Evolutionary conservation across 441 rosid species (phyloP), one percentile per base, ranked within the genome.

Genomic region (Mallotus repandus): DNA sequence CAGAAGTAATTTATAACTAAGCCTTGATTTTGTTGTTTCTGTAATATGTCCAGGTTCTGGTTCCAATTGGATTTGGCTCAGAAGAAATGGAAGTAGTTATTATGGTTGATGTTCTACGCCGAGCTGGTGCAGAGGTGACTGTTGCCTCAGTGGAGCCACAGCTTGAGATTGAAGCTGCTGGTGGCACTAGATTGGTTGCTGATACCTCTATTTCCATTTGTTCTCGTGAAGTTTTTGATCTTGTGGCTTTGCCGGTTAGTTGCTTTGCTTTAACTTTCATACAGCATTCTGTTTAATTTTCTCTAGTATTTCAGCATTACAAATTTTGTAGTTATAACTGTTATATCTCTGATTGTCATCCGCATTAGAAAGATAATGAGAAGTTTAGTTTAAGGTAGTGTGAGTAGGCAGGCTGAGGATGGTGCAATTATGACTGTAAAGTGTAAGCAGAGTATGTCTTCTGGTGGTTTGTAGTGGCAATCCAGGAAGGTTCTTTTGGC

Each of bases 71-170:
- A 45, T 88, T 82, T 77, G 99, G 98, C 60, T 89, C 93, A 6
- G 99, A 95, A 81, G 99, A 91, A 77, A 92, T 95, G 87, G 98
- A 95, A 81, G 99, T 92, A 79, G 96, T 95, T 43, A 86, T 91
- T 69, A 66, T 91, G 55, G 79, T 86, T 74, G 87, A 88, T 81
- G 98, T 92, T 77, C 78, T 92, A 77, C 88, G 98, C 7, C 85
- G 96, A 77, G 99, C 97, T 64, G 99, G 99, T 50, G 99, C 99
- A 55, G 85, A 88, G 73, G 99, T 95, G 56, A 86, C 77, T 15
- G 74, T 95, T 74, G 99, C 98, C 63, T 95, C 99, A 1, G 97
- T 95, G 66, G 99, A 95, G 80, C 83, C 88, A 35, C 88, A 91
- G 70, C 95, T 91, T 52, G 92, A 93, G 80, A 78, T 95, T 82